Evolutionary conservation across 2,329 filamentous ascomycete species (phyloP), one percentile per base, ranked within the genome.

Genomic region (Ophiostoma sp.): DNA sequence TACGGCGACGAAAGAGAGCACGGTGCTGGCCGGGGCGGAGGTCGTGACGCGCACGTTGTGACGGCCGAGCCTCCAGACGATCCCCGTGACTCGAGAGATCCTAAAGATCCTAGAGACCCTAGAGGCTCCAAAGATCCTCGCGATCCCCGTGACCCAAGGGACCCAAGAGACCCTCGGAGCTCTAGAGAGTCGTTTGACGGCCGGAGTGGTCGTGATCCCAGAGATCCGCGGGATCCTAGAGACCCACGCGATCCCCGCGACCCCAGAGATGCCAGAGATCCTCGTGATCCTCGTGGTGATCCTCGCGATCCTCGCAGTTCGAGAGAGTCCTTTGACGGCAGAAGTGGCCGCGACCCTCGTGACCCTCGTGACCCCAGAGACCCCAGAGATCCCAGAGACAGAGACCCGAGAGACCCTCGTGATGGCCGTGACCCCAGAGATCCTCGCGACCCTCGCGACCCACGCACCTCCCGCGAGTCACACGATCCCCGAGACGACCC

Each of bases 1-100:
- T 82, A 83, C 72, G 78, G 79, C 0, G 80, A 77, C 68, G 78
- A 77, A 12, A 77, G 33, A 25, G 36, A 59, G 5, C 42, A 76
- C 39, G 76, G 77, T 8, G 73, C 19, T 8, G 66, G 66, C 28
- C 52, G 55, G 9, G 48, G 76, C 45, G 78, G 78, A 1, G 63
- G 52, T 8, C 70, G 39, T 2, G 61, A 73, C 19, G 22, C 63
- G 5, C 72, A 70, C 31, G n/a, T 72, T 50, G 72, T 74, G 11
- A 52, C 57, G 6, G 70, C 55, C 3, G 74, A 48, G 22, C 57
- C 78, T 1, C 50, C 50, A 12, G 50, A 55, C 22, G 69, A 71
- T 28, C 55, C 55, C 5, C 71, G 71, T 11, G 33, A 55, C 63
- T 28, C 75, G 12, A 74, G 76, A 17, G 76, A 69, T 36, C 45